Evolutionary conservation across 179 eudicot species (phyloP).

Genomic region (Corrigiola litoralis): DNA sequence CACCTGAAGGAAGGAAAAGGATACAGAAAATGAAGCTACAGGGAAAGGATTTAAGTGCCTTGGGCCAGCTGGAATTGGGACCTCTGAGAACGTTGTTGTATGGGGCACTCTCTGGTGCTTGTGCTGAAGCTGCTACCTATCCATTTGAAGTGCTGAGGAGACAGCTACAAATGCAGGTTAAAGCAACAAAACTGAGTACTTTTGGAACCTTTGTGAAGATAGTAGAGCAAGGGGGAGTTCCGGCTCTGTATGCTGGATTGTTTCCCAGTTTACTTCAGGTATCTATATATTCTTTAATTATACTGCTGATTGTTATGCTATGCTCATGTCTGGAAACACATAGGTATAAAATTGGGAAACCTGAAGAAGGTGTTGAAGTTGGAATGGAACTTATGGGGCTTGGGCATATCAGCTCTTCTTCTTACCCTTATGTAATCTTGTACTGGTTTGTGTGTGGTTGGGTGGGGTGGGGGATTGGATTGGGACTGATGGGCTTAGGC

Average conservation of each 20-base stretch:
- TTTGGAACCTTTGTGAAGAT: constrained; percentile 65
- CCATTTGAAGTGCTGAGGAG: constrained; percentile 95
- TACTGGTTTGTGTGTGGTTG: too few species aligned
- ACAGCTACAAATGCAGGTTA: constrained; percentile 88
- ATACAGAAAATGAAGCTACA: constrained; percentile 54
- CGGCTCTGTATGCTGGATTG: constrained; percentile 90
- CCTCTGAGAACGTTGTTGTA: constrained; percentile 68
- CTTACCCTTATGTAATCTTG: too few species aligned
- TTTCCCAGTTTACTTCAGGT: constrained; percentile 94
- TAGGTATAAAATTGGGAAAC: neutral
- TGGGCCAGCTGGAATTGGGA: constrained; percentile 83
- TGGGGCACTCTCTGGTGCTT: constrained; percentile 96
- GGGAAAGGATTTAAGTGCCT: constrained; percentile 53
- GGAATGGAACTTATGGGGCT: neutral
- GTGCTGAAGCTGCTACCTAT: constrained; percentile 95
- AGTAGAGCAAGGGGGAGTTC: constrained; percentile 80
- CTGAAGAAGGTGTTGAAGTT: neutral
- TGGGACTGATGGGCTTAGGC: too few species aligned
- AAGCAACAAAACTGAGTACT: constrained; percentile 61
- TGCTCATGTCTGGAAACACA: too few species aligned
- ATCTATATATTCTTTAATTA: neutral
- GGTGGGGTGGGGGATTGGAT: too few species aligned
- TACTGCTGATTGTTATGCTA: neutral
- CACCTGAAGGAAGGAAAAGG: constrained; percentile 80
- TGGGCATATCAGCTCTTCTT: neutral